Percentiles rank a stretch among this genome's conserved stretches.
phyloP scores from a whole-genome alignment of 2,329 filamentous ascomycete species.

The Pseudogymnoascus sp. region DNA sequence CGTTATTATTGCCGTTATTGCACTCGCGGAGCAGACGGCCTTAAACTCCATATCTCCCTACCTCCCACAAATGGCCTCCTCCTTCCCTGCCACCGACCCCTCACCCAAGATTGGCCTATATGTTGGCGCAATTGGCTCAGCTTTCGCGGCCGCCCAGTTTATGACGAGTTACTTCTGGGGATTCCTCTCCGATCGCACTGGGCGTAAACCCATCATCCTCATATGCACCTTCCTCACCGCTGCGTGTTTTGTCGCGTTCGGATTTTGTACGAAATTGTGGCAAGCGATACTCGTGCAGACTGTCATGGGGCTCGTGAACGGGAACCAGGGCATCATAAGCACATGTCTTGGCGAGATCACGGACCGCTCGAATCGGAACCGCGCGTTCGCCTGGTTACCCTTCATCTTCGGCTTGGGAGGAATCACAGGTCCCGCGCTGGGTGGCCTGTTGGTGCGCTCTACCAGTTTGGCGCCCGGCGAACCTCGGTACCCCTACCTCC shows the following conservation, averaged over 20 bases:
- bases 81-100: constrained; percentile 70
- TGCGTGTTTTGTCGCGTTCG: constrained; percentile 75
- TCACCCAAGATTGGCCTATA: constrained; percentile 67
- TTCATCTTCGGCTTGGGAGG: constrained; percentile 93
- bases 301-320: constrained; percentile 87
- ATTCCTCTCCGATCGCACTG: constrained; percentile 70
- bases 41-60: constrained; percentile 96
- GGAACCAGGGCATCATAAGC: constrained; percentile 88
- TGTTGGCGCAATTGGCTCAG: constrained; percentile 81
- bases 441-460: constrained; percentile 65
- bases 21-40: constrained; percentile 88
- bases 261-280: constrained; percentile 74
- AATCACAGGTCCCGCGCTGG: constrained; percentile 87
- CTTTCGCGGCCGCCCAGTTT: constrained; percentile 88
- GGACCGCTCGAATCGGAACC: constrained; percentile 87
- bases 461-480: constrained; percentile 32
- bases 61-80: constrained; percentile 81
- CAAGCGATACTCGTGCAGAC: constrained; percentile 81
- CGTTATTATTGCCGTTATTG: constrained; percentile 75
- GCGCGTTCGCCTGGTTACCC: constrained; percentile 87
- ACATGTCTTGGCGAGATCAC: constrained; percentile 94
- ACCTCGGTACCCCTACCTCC: constrained; percentile 70
- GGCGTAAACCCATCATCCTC: constrained; percentile 75
- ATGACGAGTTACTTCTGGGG: constrained; percentile 90
- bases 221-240: constrained; percentile 77